These are phyloP conservation scores for Colletotrichum scovillei DNA, from an alignment of 2,329 filamentous ascomycete species.

Conservation along the genomic window DNA sequence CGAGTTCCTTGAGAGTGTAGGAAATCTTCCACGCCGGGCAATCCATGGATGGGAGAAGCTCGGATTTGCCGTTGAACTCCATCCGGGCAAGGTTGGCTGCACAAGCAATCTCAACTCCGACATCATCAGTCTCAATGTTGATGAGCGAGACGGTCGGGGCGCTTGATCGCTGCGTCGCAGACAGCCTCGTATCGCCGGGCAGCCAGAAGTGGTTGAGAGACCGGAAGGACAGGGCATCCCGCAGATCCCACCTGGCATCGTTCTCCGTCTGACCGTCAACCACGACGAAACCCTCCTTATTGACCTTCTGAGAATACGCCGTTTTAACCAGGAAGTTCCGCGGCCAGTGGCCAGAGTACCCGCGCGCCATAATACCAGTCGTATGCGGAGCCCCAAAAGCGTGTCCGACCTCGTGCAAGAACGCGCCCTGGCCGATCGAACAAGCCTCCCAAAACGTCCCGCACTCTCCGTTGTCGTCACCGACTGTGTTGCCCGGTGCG, in stretches of 20 bases:
- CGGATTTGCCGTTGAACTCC: conserved; percentile 28
- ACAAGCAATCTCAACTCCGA: conserved; percentile 39
- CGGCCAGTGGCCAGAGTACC: conserved; percentile 55
- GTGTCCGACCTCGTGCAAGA: conserved; percentile 78
- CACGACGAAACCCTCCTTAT: conserved; percentile 30
- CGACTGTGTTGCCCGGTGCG: conserved; percentile 49
- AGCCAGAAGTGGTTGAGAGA: conserved; percentile 76
- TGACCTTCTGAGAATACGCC: conserved; percentile 44
- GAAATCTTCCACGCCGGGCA: conserved; percentile 23
- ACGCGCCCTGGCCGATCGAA: conserved; percentile 71
- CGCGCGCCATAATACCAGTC: conserved; percentile 71
- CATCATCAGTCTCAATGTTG: conserved; percentile 37
- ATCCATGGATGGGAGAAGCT: conserved; percentile 21
- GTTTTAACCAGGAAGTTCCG: conserved; percentile 52
- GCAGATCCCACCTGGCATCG: conserved; percentile 65
- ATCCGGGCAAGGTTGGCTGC: conserved; percentile 37
- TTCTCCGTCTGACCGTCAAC: conserved; percentile 53
- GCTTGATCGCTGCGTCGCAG: conserved; percentile 31
- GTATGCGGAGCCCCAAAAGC: conserved; percentile 77
- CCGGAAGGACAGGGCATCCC: conserved; percentile 75
- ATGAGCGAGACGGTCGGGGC: background rate
- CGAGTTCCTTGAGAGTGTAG: conserved; percentile 43
- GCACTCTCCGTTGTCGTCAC: conserved; percentile 56
- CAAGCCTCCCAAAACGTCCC: conserved; percentile 57
- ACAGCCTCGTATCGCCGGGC: conserved; percentile 64